phyloP scores from a whole-genome alignment of 371 early-diverging fungal genomes.

The Dinochytrium kinnereticum region DNA sequence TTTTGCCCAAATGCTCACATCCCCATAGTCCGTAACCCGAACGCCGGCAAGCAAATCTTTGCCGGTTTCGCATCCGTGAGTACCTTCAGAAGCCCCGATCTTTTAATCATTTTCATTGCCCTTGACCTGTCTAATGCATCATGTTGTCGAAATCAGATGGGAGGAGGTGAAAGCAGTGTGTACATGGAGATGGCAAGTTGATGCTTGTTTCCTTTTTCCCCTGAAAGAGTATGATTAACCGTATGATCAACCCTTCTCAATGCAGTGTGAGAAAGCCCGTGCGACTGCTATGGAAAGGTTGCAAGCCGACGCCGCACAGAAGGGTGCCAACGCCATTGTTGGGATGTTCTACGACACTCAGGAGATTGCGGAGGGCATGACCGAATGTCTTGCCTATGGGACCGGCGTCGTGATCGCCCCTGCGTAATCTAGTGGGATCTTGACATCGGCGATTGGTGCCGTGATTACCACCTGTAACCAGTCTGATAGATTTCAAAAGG shows the following conservation, averaged over 20 bases:
- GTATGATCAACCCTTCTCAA: no score
- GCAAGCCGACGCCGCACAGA: neutral
- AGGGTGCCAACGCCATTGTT: constrained; percentile 1
- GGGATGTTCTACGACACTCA: neutral
- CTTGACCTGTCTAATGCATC: no score
- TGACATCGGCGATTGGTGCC: no score
- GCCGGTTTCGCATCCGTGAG: neutral
- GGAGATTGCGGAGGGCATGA: neutral
- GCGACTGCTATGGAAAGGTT: neutral
- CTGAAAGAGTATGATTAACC: no score
- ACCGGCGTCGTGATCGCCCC: neutral
- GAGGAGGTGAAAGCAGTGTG: neutral
- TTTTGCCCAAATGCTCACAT: no score
- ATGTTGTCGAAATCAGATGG: neutral
- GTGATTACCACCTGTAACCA: no score
- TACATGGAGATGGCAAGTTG: neutral
- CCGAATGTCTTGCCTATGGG: neutral
- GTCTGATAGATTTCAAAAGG: no score
- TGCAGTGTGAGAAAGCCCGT: neutral
- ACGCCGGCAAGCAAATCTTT: neutral
- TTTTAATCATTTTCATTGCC: no score
- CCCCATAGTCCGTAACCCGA: neutral
- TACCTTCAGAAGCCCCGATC: no score
- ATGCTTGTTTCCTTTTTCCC: neutral
- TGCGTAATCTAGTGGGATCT: no score